A percentile compares a stretch with the other conserved stretches of the same genome.
Evolutionary conservation across 495 filamentous ascomycete species (phyloP).

Genomic region (Penicillium cosmopolitanum): DNA sequence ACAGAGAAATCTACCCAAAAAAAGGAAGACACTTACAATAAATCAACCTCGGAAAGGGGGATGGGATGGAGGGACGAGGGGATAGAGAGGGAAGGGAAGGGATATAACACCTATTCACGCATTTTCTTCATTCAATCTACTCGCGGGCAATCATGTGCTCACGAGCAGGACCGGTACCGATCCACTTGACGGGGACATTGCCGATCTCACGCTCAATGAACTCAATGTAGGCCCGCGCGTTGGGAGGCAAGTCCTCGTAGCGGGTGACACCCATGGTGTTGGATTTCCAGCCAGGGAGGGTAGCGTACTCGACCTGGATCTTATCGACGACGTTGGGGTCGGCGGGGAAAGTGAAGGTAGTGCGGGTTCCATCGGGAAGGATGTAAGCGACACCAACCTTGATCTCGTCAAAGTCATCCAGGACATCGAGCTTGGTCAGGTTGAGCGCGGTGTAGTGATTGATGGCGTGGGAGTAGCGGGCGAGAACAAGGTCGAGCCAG

Average conservation of each 20-base stretch:
- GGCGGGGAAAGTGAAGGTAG: constrained; percentile 67
- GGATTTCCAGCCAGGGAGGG: constrained; percentile 76
- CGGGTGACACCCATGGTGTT: constrained; percentile 64
- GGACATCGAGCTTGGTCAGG: constrained; percentile 86
- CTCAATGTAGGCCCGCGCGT: constrained; percentile 74
- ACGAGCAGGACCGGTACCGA: constrained; percentile 76
- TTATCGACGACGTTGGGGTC: constrained; percentile 64
- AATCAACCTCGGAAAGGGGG: neutral
- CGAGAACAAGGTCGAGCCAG: constrained; percentile 88
- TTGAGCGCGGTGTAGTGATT: constrained; percentile 81
- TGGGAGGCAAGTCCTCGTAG: constrained; percentile 71
- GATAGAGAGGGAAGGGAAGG: neutral
- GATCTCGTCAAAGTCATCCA: constrained; percentile 82
- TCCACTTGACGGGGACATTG: constrained; percentile 72
- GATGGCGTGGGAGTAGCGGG: constrained; percentile 71
- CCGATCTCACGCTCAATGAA: constrained; percentile 75
- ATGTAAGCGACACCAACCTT: constrained; percentile 77
- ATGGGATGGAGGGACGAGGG: neutral
- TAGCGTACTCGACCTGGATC: constrained; percentile 68
- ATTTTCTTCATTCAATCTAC: constrained; percentile 18
- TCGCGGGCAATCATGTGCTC: constrained; percentile 67
- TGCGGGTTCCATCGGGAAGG: constrained; percentile 54
- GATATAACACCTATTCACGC: constrained; percentile 2
- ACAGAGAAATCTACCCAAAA: constrained; percentile 1
- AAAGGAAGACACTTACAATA: constrained; percentile 4